These are phyloP conservation scores for Bremia lactucae DNA, from an alignment of 352 stramenopile genomes.

Conservation along the genomic window DNA sequence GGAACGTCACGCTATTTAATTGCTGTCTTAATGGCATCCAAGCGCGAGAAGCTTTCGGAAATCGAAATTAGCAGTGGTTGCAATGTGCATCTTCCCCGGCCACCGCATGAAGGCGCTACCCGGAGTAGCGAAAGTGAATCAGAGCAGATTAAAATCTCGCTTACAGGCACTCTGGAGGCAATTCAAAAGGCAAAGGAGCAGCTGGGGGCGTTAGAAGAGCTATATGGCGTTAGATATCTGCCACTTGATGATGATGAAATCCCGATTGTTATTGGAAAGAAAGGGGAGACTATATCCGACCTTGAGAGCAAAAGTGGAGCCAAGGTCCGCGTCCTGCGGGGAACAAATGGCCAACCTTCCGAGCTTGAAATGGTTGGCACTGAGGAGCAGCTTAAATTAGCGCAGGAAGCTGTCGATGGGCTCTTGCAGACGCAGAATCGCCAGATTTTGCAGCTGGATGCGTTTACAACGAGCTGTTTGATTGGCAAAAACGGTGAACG, in stretches of 20 bases:
- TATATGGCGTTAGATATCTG: slow-evolving; percentile 51
- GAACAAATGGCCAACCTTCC: slow-evolving; percentile 19
- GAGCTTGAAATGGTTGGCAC: slow-evolving; percentile 74
- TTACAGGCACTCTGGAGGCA: slow-evolving; percentile 45
- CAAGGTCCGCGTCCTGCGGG: slow-evolving; percentile 45
- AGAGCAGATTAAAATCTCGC: slow-evolving; percentile 52
- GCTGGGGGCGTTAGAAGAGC: slow-evolving; percentile 51
- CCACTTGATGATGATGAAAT: slow-evolving; percentile 71
- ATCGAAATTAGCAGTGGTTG: slow-evolving; percentile 47
- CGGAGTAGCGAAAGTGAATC: slow-evolving; percentile 19
- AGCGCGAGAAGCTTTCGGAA: slow-evolving; percentile 65
- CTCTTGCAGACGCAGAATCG: slow-evolving; percentile 70
- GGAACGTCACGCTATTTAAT: slow-evolving; percentile 52
- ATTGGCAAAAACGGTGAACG: slow-evolving; percentile 77
- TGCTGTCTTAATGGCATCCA: slow-evolving; percentile 50
- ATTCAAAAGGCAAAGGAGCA: slow-evolving; percentile 51
- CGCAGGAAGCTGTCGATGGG: slow-evolving; percentile 39
- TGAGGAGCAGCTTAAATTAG: slow-evolving; percentile 42
- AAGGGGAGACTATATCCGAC: slow-evolving; percentile 62
- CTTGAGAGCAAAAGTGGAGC: slow-evolving; percentile 54
- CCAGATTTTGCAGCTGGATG: slow-evolving; percentile 63
- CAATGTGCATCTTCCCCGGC: slow-evolving; percentile 45
- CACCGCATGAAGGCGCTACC: slow-evolving; percentile 8
- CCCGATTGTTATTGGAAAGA: slow-evolving; percentile 65
- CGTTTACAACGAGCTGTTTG: slow-evolving; percentile 56